These are phyloP conservation scores for Paecilomyces formosus DNA, from an alignment of 2,329 filamentous ascomycete species.

Conservation along the genomic window DNA sequence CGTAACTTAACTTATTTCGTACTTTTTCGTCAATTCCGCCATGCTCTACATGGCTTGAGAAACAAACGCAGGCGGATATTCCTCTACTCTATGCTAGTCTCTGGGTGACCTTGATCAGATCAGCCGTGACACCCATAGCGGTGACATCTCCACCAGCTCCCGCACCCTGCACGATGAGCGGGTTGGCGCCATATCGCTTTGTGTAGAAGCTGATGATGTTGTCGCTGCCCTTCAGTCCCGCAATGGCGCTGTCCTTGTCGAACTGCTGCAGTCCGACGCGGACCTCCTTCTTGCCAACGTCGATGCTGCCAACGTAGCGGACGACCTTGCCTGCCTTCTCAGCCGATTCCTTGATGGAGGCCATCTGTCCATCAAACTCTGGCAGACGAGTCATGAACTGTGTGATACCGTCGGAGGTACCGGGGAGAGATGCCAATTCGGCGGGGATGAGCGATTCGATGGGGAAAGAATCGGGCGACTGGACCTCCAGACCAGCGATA, in stretches of 20 bases:
- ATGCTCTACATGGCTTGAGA: not conserved
- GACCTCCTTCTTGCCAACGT: conserved; percentile 70
- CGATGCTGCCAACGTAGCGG: conserved; percentile 87
- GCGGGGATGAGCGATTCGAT: conserved; percentile 89
- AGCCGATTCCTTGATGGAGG: conserved; percentile 75
- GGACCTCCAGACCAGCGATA: conserved; percentile 70
- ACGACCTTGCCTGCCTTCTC: conserved; percentile 85
- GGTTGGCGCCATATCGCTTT: conserved; percentile 82
- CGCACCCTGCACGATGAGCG: conserved; percentile 88
- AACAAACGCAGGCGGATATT: not conserved
- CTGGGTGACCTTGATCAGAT: conserved; percentile 81
- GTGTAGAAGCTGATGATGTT: conserved; percentile 99
- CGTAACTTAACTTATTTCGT: conserved; percentile 1
- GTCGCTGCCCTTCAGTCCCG: conserved; percentile 89
- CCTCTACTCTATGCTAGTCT: conserved; percentile 46
- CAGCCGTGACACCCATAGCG: conserved; percentile 93
- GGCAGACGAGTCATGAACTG: conserved; percentile 79
- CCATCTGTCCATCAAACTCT: conserved; percentile 83
- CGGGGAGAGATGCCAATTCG: conserved; percentile 68
- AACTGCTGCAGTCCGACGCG: conserved; percentile 91
- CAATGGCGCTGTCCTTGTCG: conserved; percentile 82
- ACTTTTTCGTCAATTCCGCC: conserved; percentile 24
- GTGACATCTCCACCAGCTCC: conserved; percentile 93
- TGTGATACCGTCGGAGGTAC: conserved; percentile 51
- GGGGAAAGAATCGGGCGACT: conserved; percentile 80